These are phyloP conservation scores for Yamadazyma aaseri DNA, from an alignment of 1,139 yeast species.

Conservation along the genomic window DNA sequence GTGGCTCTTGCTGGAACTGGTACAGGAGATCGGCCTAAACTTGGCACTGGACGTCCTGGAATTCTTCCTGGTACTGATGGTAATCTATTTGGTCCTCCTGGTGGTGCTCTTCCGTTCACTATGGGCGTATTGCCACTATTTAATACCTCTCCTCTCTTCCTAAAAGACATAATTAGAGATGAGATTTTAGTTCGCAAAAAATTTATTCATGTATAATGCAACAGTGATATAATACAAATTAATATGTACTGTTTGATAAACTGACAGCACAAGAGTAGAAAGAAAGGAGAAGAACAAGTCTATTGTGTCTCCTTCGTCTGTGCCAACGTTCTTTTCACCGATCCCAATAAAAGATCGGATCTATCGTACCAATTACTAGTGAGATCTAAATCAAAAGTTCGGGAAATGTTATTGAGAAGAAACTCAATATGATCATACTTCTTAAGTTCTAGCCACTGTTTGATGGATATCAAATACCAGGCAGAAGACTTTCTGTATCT, in stretches of 20 bases:
- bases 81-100: constrained; percentile 4
- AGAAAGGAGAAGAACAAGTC: no score
- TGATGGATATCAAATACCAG: constrained; percentile 76
- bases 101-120: constrained; percentile 12
- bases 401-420: constrained; percentile 25
- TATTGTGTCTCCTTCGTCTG: no score
- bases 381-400: constrained; percentile 21
- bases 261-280: no score
- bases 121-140: constrained; percentile 21
- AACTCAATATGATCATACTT: constrained; percentile 25
- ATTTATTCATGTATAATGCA: no score
- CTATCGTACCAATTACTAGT: constrained; percentile 38
- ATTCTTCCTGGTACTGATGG: constrained; percentile 13
- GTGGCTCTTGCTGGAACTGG: not conserved
- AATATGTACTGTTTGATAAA: constrained; percentile 8
- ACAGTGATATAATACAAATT: not conserved
- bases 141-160: constrained; percentile 66
- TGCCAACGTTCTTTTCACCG: constrained; percentile 21
- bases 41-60: constrained; percentile 6
- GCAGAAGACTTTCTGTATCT: constrained; percentile 66
- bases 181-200: constrained; percentile 5
- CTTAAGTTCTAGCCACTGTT: constrained; percentile 57
- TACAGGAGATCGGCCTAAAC: not conserved
- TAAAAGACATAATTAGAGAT: constrained; percentile 54
- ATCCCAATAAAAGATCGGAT: constrained; percentile 30